Percentiles rank a stretch among this genome's conserved stretches.
phyloP scores from a whole-genome alignment of 2,329 filamentous ascomycete species.

The Domatiomyces catenatus region DNA sequence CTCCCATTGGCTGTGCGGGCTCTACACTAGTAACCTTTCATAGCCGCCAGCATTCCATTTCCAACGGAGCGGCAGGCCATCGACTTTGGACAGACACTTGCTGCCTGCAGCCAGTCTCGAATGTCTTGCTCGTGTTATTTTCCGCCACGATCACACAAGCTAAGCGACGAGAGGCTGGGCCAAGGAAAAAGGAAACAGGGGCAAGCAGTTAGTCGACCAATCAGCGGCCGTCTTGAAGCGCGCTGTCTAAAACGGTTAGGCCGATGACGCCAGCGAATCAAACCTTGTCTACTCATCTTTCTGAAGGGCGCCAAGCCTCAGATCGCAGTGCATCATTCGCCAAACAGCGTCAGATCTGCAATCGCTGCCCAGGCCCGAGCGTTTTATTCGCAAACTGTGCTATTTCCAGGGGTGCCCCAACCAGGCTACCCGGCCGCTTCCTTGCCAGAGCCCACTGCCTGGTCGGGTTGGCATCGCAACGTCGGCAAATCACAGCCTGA shows the following conservation, averaged over 20 bases:
- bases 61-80: no score
- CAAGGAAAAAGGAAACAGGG: not conserved
- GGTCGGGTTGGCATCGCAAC: not conserved
- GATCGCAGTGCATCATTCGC: not conserved
- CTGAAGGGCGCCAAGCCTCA: not conserved
- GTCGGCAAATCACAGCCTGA: not conserved
- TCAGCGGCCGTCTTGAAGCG: not conserved
- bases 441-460: not conserved
- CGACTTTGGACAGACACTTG: not conserved
- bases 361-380: not conserved
- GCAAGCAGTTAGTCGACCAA: not conserved
- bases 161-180: not conserved
- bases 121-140: not conserved
- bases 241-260: not conserved
- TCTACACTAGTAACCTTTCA: no score
- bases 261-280: not conserved
- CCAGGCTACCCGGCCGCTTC: not conserved
- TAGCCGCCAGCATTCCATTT: no score
- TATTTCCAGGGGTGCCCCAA: not conserved
- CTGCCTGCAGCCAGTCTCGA: not conserved
- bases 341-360: not conserved
- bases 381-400: not conserved
- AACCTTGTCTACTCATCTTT: not conserved
- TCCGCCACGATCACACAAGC: not conserved
- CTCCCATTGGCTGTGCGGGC: no score